A percentile compares a stretch with the other conserved stretches of the same genome.
Evolutionary conservation across 1,284 basidiomycete species (phyloP).

Genomic region (Tremellales sp.): DNA sequence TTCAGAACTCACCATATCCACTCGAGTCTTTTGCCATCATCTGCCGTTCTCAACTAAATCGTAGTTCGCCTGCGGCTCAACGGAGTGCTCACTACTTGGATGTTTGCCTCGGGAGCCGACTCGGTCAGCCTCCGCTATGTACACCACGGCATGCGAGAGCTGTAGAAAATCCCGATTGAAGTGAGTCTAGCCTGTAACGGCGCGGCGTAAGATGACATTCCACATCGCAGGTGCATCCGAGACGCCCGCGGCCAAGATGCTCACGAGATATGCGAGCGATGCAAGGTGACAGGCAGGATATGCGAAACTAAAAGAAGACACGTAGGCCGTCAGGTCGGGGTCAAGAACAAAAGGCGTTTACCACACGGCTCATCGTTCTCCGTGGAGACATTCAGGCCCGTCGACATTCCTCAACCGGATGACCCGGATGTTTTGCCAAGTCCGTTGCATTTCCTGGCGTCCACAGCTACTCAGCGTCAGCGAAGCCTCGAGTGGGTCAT

Average conservation of each 20-base stretch:
- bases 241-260: constrained; percentile 8
- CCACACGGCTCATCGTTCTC: background rate
- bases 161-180: constrained; percentile 13
- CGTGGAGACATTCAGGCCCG: background rate
- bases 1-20: no score
- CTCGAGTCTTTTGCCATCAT: no score
- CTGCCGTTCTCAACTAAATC: no score
- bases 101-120: no score
- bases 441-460: constrained; percentile 16
- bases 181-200: constrained; percentile 5
- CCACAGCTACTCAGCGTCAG: constrained; percentile 11
- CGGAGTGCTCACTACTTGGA: no score
- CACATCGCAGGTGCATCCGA: constrained; percentile 12
- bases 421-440: constrained; percentile 17
- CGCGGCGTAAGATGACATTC: background rate
- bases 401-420: background rate
- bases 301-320: constrained; percentile 14
- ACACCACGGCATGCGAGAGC: constrained; percentile 19
- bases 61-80: no score
- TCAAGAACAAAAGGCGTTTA: constrained; percentile 13
- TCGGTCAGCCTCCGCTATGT: no score
- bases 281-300: background rate
- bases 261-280: constrained; percentile 14
- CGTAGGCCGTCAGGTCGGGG: constrained; percentile 16
- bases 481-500: constrained; percentile 11